Conservation (phyloP, 257 asterid species). For the Solanum etuberosum region DNA sequence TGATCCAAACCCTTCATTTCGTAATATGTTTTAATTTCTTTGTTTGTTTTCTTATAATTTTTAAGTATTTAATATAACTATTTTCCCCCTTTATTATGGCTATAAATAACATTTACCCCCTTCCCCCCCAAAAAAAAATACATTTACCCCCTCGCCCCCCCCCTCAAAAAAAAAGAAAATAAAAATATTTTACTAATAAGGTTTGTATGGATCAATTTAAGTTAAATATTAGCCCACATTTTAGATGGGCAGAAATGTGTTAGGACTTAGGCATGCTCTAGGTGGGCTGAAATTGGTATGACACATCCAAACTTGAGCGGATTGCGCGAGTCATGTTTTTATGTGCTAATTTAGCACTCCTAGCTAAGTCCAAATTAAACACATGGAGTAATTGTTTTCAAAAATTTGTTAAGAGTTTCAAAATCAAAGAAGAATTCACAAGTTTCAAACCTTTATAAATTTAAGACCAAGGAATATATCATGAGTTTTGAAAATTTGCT, state of each 20-base stretch:
- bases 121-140: too few relatives aligned
- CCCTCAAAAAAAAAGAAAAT: too few relatives aligned
- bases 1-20: neutral
- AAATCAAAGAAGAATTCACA: neutral
- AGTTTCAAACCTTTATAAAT: neutral
- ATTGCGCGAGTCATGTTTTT: neutral
- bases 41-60: neutral
- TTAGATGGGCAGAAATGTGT: neutral
- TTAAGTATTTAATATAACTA: too few relatives aligned
- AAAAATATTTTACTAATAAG: too few relatives aligned
- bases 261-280: neutral
- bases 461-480: neutral
- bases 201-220: neutral
- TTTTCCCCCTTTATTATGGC: neutral
- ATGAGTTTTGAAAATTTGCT: neutral
- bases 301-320: neutral
- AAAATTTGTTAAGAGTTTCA: neutral
- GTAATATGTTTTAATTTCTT: too few relatives aligned
- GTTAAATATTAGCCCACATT: neutral
- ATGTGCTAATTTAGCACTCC: neutral
- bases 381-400: too few relatives aligned
- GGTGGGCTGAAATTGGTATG: neutral
- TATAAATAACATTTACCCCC: too few relatives aligned
- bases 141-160: neutral
- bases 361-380: neutral